Base-by-base conservation (phyloP, 1,284 basidiomycete species). In the Microbotryum intermedium region DNA sequence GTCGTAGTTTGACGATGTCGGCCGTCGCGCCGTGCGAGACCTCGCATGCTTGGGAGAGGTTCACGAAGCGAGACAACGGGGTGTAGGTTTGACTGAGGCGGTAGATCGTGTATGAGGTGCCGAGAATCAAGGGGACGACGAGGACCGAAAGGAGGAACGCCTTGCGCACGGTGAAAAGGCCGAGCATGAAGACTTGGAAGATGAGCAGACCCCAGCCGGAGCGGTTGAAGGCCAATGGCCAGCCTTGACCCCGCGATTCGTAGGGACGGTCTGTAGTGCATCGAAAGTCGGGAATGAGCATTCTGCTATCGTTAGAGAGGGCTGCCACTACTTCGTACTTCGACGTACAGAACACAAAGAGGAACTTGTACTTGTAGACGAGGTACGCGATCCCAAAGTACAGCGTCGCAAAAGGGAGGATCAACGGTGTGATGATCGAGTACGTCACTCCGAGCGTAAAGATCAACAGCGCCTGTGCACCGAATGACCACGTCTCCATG, bases 371-470 rank as follows among this genome's bases (percentile, higher is more conserved):
- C 79, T 98, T 98, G 82, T 94, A 97, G 4, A 97, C 91, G 6
- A 95, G 79, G 61, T 75, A 98, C 3, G 83, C 90, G 54, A 89
- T 79, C 11, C 90, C 93, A 72, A 98, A 98, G 76, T 98, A 98
- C 45, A 94, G 77, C 0, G 92, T 87, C 10, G 92, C 91, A 71
- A 98, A 98, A 25, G 95, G 81, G 56, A 95, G 80, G 71, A 98
- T 95, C 60, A 95, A 80, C 0, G 94, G 94, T 64, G 92, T 89
- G 11, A 95, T 88, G 66, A 98, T 87, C 73, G 90, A 92, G 78
- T 97, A 98, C 26, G 95, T 80, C 69, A 98, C 79, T 25, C 89
- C 92, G 72, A 98, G 87, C 57, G 92, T 89, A 76, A 97, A 98
- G 70, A 98, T 85, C 48, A 98, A 80, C 61, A 98, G 88, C 3